Evolutionary conservation across 163 green algal species (phyloP), one percentile per base, ranked within the genome.

Genomic region (Volvox carteri): DNA sequence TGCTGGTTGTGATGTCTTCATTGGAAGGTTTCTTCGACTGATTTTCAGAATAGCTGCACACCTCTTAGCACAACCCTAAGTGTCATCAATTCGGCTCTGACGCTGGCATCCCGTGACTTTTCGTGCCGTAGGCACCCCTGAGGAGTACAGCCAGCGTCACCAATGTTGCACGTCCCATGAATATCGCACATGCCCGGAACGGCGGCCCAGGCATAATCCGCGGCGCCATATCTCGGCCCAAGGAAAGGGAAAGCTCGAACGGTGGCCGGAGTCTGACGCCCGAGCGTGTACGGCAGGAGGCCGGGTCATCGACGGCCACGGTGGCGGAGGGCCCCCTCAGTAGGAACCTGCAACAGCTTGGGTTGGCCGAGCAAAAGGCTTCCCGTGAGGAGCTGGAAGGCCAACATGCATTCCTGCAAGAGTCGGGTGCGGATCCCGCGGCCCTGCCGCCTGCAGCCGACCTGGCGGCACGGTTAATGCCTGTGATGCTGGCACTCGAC

Each of bases 401-500:
- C 7, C 25, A 73, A 2, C 8, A 48, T 48, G 65, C 23, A 33
- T 9, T 12, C 7, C 8, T 23, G 35, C 65, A 35, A 19, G 70
- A 78, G 39, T 39, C 23, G 70, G 39, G 39, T 37, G 70, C 37
- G 5, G 70, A 78, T 2, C 70, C 56, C 7, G 39, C n/a, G 11
- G 25, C 52, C 1, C 41, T 86, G 41, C 78, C 78, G 0, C 6
- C 78, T 28, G 81, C 65, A 30, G 21, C 81, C 2, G 68, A 88
- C 1, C 68, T 88, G 48, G 83, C 83, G 2, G 30, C 68, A 0
- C 48, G 68, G 0, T 25, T 88, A 28, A 9, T 88, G 23, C 83
- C 83, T 12, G 35, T 88, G 67, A 48, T 35, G n/a, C 52, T 88
- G 6, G 83, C 83, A 4, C 50, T 88, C 14, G 83, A 88, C 68